Percentiles rank a stretch among this genome's conserved stretches.
phyloP scores from a whole-genome alignment of 2,329 filamentous ascomycete species.

The Neoscytalidium dimidiatum region DNA sequence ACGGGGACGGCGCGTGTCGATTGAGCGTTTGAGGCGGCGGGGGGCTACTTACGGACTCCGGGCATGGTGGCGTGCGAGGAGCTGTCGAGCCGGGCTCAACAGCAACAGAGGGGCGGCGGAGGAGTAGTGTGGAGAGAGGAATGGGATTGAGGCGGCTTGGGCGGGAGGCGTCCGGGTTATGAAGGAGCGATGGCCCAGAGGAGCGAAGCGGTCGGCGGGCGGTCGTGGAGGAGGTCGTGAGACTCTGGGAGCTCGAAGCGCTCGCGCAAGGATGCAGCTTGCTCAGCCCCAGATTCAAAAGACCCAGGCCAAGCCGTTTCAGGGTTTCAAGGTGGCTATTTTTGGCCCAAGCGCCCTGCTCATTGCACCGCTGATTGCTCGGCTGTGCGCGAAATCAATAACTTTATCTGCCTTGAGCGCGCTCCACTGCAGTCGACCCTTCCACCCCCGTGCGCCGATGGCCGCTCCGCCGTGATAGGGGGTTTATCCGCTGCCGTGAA shows the following conservation, averaged over 20 bases:
- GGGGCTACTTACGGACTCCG: conserved; percentile 41
- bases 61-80: conserved; percentile 32
- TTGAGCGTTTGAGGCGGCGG: not conserved
- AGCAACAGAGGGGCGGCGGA: not conserved
- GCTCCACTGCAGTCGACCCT: not conserved
- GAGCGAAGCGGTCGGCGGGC: conserved; percentile 19
- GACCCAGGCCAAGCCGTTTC: conserved; percentile 11
- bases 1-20: not conserved
- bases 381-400: conserved; percentile 13
- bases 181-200: conserved; percentile 17
- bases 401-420: conserved; percentile 16
- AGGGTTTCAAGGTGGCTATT: conserved; percentile 18
- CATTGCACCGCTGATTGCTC: conserved; percentile 17
- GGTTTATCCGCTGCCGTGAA: conserved; percentile 9
- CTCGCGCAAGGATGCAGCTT: conserved; percentile 19
- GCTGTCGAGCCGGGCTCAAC: conserved; percentile 7
- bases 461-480: conserved; percentile 11
- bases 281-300: conserved; percentile 21
- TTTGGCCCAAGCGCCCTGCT: conserved; percentile 20
- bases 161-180: conserved; percentile 16
- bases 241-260: conserved; percentile 19
- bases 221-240: conserved; percentile 19
- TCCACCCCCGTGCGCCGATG: conserved; percentile 11
- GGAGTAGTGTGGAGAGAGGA: not conserved
- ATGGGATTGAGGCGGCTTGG: conserved; percentile 1